Base-by-base conservation (phyloP, 1,284 basidiomycete genomes). In the Boletus sp. region DNA sequence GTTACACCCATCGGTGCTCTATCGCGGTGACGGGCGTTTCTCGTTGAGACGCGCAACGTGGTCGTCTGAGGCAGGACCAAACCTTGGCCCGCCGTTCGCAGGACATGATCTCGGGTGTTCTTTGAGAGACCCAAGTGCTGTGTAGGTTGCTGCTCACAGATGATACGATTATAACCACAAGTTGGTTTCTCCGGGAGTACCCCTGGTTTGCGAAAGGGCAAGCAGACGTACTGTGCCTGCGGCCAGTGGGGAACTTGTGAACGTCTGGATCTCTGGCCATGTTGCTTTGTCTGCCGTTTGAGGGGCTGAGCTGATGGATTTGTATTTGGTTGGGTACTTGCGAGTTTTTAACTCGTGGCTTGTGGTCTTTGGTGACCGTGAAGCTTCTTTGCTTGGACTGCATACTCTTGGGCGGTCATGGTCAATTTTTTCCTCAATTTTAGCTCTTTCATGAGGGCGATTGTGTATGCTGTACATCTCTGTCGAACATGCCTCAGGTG, bases 291-390 rank as follows among this genome's bases (percentile, higher is more conserved):
- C 38, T 31, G 47, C 47, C 38, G 63, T 58, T 62, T 21, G 61
- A 59, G 62, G 65, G 65, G 55, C 44, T 10, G 40, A 44, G 48
- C 55, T 21, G n/a, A 47, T 28, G 21, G 33, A 7, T 33, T 33
- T 25, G 25, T 3, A 51, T 38, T 48, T 51, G 56, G 58, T 54
- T 2, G n/a, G n/a, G 43, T 23, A 44, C n/a, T 14, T 44, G 6
- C 66, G 56, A 79, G 80, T 23, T 23, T 79, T 71, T 76, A 77
- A 77, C 81, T 81, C 75, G 80, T 76, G 74, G 80, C 78, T 77
- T 76, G 70, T 67, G 69, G 59, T 58, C 62, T 56, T 65, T 28
- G 61, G 58, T 47, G 60, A 63, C 63, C 64, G 69, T 67, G 43
- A 25, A 44, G 25, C 23, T 7, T 10, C 43, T 43, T 33, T 14